phyloP scores from a whole-genome alignment of 306 rosid species.

The Crotalaria pallida region DNA sequence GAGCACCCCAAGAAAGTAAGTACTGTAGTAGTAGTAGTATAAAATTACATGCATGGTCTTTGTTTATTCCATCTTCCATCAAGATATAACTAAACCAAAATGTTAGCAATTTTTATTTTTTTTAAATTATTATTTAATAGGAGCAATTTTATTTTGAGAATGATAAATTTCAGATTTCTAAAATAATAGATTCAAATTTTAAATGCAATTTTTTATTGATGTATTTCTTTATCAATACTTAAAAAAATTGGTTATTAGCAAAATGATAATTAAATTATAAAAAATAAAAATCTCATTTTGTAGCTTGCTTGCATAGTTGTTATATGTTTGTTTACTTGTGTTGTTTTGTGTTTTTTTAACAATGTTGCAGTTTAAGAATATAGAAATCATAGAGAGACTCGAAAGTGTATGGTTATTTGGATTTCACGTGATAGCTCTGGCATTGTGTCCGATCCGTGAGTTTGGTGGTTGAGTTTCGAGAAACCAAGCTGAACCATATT shows the following conservation, averaged over 20 bases:
- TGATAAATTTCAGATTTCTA: too few species aligned
- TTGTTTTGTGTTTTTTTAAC: conserved; percentile 19
- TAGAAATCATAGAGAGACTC: conserved; percentile 33
- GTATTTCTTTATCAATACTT: too few species aligned
- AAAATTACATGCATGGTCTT: neutral
- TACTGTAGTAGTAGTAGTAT: too few species aligned
- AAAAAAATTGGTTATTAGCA: too few species aligned
- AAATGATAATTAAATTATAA: neutral
- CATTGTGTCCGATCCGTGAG: conserved; percentile 38
- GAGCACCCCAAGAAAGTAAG: conserved; percentile 29
- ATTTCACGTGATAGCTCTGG: conserved; percentile 37
- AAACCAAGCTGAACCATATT: conserved; percentile 22
- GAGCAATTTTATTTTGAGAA: too few species aligned
- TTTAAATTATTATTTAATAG: too few species aligned
- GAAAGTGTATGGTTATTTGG: conserved; percentile 33
- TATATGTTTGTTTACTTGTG: conserved; percentile 16
- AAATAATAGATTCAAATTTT: too few species aligned
- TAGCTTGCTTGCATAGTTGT: neutral
- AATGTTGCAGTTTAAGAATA: conserved; percentile 29
- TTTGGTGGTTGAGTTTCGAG: conserved; percentile 29
- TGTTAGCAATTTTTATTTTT: too few species aligned
- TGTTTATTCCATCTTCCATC: neutral
- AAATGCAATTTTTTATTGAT: too few species aligned
- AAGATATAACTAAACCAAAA: too few species aligned
- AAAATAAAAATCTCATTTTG: neutral